Evolutionary conservation across 2,329 filamentous ascomycete genomes (phyloP).

Genomic region (Fusarium proliferatum): DNA sequence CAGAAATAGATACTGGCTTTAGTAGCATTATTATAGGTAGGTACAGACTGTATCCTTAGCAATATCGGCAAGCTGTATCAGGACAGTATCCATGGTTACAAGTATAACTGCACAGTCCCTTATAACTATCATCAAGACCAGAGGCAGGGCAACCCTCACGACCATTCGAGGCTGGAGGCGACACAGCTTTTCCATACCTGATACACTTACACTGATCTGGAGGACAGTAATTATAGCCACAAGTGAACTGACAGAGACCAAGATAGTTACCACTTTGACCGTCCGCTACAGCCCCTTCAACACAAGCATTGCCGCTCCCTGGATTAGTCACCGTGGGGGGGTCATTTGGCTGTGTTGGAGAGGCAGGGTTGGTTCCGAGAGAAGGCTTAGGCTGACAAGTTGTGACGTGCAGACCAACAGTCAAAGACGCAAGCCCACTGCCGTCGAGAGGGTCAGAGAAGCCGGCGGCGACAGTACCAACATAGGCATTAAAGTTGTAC

Average conservation of each 20-base stretch:
- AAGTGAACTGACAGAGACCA: slow-evolving; percentile 52
- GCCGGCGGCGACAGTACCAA: slow-evolving; percentile 59
- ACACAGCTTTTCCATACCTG: slow-evolving; percentile 45
- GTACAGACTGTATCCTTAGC: too few relatives aligned
- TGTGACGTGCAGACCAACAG: slow-evolving; percentile 46
- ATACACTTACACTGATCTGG: slow-evolving; percentile 50
- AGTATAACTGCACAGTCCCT: slow-evolving; percentile 58
- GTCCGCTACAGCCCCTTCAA: slow-evolving; percentile 43
- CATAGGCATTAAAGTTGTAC: slow-evolving; percentile 68
- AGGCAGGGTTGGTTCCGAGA: slow-evolving; percentile 43
- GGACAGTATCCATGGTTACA: slow-evolving; percentile 61
- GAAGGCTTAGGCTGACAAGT: slow-evolving; percentile 48
- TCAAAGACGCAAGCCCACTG: slow-evolving; percentile 44
- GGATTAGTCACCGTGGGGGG: background rate
- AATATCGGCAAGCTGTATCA: slow-evolving; percentile 42
- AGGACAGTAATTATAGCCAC: slow-evolving; percentile 49
- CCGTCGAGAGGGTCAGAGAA: slow-evolving; percentile 41
- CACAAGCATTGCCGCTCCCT: too few relatives aligned
- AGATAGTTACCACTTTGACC: slow-evolving; percentile 48
- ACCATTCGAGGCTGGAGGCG: slow-evolving; percentile 42
- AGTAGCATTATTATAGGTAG: too few relatives aligned
- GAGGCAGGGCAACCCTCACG: slow-evolving; percentile 49
- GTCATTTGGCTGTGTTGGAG: slow-evolving; percentile 53
- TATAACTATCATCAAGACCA: slow-evolving; percentile 51
- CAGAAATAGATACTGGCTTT: too few relatives aligned